Evolutionary conservation across 1,284 basidiomycete species (phyloP), one percentile per base, ranked within the genome.

Genomic region (Melampsora americana): DNA sequence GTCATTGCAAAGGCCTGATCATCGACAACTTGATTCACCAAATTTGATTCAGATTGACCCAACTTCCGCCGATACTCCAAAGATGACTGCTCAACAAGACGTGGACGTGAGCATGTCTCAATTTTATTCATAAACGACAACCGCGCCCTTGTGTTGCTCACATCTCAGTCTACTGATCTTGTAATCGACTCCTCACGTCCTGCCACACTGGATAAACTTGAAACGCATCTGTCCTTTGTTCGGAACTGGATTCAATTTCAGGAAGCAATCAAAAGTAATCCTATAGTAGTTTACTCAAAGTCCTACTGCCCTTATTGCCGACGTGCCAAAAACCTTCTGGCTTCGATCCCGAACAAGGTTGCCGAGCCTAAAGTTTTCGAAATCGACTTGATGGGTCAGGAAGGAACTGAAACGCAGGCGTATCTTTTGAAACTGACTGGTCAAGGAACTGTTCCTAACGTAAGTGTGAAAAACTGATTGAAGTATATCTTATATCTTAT

Each of bases 271-370:
- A 28, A 18, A 14, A n/a, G 14, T 5, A 1, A 48, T 23, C 7
- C 32, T n/a, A 64, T 73, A 44, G 46, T 73, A 12, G 62, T 73
- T 26, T 73, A 73, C 44, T 73, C 70, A 4, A 73, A 73, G 44
- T 46, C 26, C 23, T 73, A 73, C 53, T 73, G 70, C 48, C 70
- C 70, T 18, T 53, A 73, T 32, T 62, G 61, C 42, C 18, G 26
- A n/a, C 26, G 62, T 9, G 70, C 70, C 14, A 73, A 65, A 23
- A 39, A 5, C 23, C 30, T 73, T 18, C 46, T 73, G 12, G 44
- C 11, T 32, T 32, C 60, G 3, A 30, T 72, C 28, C 69, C 69
- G 12, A n/a, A 53, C 18, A 65, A 72, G 48, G 12, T 23, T 28
- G 11, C n/a, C 3, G 26, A 35, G 9, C 61, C 69, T 1, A 30